Base-by-base conservation (phyloP, 164 flowering plant species). In the Berberis thunbergii region DNA sequence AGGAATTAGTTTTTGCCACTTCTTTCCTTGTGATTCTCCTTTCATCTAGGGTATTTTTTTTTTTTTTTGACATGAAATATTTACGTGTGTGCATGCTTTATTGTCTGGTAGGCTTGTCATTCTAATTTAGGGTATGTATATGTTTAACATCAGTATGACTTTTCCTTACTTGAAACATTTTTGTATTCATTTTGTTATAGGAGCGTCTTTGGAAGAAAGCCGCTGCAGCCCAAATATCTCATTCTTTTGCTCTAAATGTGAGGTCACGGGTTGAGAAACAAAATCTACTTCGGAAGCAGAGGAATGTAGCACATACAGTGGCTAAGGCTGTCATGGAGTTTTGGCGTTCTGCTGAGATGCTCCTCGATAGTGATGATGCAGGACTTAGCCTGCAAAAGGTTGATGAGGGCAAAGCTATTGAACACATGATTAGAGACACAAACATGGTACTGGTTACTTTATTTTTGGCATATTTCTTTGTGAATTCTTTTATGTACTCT, bases 161-260 rank as follows among this genome's bases (percentile, higher is more conserved):
- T 11, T 4, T 10, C 4, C 54, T 52, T 10, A 11, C 54, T 52
- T 26, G 26, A 26, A 26, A 26, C 26, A 26, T 3, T 26, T 52
- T 1, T 1, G 50, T 6, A 5, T 60, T 7, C 12, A 3, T 50
- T 57, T 43, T 59, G 45, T 50, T 75, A 26, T 67, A 95, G 99
- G 99, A 95, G 73, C 92, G 97, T 44, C 57, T 88, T 63, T 95
- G 99, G 99, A 95, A 95, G 83, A 68, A 72, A 66, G 72, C 91
- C 60, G 91, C 86, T 70, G 96, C 97, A 60, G 81, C 91, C 69
- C 88, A 86, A 74, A 62, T 89, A 56, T 77, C 84, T 67, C 81
- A 70, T 38, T 78, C 59, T 45, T 83, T 75, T 73, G 87, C 95
- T 74, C 74, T 64, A 71, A 63, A 75, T 66, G 82, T 84, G 57